A percentile compares a stretch with the other conserved stretches of the same genome.
Evolutionary conservation across 2,329 filamentous ascomycete genomes (phyloP).

Genomic region (Leptoxyphium fumago): DNA sequence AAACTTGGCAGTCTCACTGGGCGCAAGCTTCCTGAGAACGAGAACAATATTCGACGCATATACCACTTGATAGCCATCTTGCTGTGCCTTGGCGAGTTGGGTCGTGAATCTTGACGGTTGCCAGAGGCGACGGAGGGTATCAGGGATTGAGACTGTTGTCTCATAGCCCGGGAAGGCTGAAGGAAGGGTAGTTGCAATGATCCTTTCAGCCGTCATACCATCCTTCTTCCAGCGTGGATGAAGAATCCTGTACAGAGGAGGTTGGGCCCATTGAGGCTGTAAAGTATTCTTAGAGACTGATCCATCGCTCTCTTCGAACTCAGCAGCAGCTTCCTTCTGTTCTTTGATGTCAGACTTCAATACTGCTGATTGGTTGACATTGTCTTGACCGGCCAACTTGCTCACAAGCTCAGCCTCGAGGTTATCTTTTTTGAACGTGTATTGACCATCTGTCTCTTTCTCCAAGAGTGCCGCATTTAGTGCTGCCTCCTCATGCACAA

Average conservation of each 20-base stretch:
- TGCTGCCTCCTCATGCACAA: slow-evolving; percentile 4
- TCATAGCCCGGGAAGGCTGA: slow-evolving; percentile 36
- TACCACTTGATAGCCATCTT: slow-evolving; percentile 51
- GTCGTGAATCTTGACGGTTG: slow-evolving; percentile 52
- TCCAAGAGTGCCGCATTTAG: slow-evolving; percentile 13
- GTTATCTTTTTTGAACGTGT: slow-evolving; percentile 8
- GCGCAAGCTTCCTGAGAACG: slow-evolving; percentile 48
- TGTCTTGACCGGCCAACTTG: slow-evolving; percentile 1
- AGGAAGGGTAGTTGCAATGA: slow-evolving; percentile 45
- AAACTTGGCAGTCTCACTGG: background rate
- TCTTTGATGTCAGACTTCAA: slow-evolving; percentile 1
- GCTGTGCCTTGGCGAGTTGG: slow-evolving; percentile 43
- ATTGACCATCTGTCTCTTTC: slow-evolving; percentile 11
- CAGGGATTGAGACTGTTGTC: slow-evolving; percentile 41
- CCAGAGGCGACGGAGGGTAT: slow-evolving; percentile 45
- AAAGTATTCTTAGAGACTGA: background rate
- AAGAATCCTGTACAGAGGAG: slow-evolving; percentile 46
- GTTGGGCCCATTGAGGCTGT: slow-evolving; percentile 14
- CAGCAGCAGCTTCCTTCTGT: slow-evolving; percentile 3
- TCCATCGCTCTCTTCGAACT: background rate
- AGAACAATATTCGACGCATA: slow-evolving; percentile 49
- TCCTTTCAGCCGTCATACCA: slow-evolving; percentile 23
- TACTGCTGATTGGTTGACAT: background rate
- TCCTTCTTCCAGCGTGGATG: too few species aligned
- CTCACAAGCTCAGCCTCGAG: slow-evolving; percentile 12